Conservation (phyloP, 2,329 filamentous ascomycete species). For the Camillea tinctor region DNA sequence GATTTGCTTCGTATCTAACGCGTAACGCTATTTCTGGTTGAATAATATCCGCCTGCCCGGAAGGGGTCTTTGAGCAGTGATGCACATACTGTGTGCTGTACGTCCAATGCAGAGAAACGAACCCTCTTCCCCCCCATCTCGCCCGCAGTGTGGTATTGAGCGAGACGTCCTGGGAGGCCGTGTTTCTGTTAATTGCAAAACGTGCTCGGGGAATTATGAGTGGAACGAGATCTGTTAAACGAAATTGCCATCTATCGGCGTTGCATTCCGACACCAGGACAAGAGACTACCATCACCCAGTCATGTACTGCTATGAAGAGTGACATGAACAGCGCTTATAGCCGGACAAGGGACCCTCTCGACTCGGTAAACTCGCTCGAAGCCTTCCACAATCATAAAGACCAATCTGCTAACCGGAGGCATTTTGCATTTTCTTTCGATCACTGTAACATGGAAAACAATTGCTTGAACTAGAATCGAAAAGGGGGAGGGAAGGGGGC, state of each 20-base stretch:
- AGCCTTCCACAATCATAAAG: neutral
- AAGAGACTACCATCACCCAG: neutral
- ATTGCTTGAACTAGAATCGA: neutral
- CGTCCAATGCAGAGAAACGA: conserved; percentile 5
- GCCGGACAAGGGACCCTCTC: neutral
- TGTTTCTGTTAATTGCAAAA: conserved; percentile 22
- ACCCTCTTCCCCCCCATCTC: neutral
- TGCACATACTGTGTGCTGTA: conserved; percentile 2
- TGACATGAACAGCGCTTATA: neutral
- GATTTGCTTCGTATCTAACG: neutral
- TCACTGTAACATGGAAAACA: neutral
- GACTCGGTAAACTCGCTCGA: neutral
- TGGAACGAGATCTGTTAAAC: conserved; percentile 26
- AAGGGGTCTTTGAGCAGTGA: conserved; percentile 1
- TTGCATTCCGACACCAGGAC: conserved; percentile 25
- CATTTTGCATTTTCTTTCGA: neutral
- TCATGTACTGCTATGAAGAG: neutral
- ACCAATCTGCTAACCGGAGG: neutral
- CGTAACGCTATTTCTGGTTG: neutral
- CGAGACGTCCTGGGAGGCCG: conserved; percentile 17
- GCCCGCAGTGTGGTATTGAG: conserved; percentile 17
- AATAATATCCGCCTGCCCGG: conserved; percentile 9
- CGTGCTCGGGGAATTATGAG: conserved; percentile 25
- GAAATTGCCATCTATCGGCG: conserved; percentile 26
- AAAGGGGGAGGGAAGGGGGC: neutral